A percentile compares a stretch with the other conserved stretches of the same genome.
Evolutionary conservation across 2,329 filamentous ascomycete genomes (phyloP).

Genomic region (Claviceps sp.): DNA sequence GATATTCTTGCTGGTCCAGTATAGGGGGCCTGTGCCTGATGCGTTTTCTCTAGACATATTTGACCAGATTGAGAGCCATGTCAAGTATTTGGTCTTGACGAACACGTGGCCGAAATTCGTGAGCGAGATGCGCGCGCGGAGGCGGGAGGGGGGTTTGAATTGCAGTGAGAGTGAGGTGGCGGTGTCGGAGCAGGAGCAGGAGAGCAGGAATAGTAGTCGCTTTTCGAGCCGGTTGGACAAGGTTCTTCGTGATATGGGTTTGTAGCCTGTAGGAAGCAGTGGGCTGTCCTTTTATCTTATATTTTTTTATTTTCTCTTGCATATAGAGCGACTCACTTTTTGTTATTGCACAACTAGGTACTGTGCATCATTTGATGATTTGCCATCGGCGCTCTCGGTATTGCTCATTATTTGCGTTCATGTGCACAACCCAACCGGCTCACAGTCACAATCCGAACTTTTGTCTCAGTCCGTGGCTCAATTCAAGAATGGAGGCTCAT

Average conservation of each 20-base stretch:
- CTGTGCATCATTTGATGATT: too few relatives aligned
- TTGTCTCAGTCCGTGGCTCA: too few relatives aligned
- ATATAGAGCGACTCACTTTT: neutral
- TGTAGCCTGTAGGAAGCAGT: neutral
- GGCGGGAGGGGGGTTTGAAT: constrained; percentile 7
- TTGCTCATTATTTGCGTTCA: too few relatives aligned
- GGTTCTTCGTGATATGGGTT: neutral
- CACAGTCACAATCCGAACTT: too few relatives aligned
- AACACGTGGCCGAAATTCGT: constrained; percentile 54
- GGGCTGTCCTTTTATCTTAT: neutral
- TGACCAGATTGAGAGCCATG: constrained; percentile 39
- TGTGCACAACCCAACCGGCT: too few relatives aligned
- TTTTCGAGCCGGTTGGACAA: constrained; percentile 1
- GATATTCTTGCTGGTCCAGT: constrained; percentile 28
- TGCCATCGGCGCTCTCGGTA: too few relatives aligned
- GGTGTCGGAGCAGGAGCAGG: neutral
- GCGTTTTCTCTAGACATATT: constrained; percentile 39
- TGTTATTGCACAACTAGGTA: too few relatives aligned
- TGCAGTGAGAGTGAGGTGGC: neutral
- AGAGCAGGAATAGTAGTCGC: neutral
- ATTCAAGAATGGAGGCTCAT: too few relatives aligned
- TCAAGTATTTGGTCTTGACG: constrained; percentile 53
- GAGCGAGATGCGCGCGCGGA: constrained; percentile 7
- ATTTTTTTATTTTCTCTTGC: neutral
- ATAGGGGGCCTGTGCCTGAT: constrained; percentile 28